A percentile compares a stretch with the other conserved stretches of the same genome.
Evolutionary conservation across 2,329 filamentous ascomycete species (phyloP).

Genomic region (Anthostomella pinea): DNA sequence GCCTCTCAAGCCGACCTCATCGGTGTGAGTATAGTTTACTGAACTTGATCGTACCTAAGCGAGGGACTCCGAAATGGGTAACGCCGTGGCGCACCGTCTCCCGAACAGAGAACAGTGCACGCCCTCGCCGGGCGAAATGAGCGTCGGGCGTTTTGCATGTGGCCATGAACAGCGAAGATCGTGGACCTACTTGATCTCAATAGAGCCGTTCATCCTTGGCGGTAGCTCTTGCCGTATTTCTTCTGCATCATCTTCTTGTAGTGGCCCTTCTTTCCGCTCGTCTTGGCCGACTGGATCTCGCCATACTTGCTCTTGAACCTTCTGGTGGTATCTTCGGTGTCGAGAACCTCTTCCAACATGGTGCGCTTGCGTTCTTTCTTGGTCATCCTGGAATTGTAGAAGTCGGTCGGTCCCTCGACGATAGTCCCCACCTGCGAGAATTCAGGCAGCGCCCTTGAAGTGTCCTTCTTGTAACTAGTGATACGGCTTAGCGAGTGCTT

Average conservation of each 20-base stretch:
- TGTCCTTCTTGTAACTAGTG: conserved; percentile 74
- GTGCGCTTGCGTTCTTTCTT: conserved; percentile 87
- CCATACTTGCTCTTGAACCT: conserved; percentile 87
- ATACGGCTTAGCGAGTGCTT: conserved; percentile 1
- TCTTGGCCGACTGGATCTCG: conserved; percentile 78
- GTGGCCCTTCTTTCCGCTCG: conserved; percentile 82
- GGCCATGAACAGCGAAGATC: conserved; percentile 1
- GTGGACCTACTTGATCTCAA: conserved; percentile 39
- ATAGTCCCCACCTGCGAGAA: conserved; percentile 89
- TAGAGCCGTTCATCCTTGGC: conserved; percentile 22
- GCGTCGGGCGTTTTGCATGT: background rate
- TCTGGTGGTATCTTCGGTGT: conserved; percentile 59
- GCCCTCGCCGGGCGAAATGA: background rate
- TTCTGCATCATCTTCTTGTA: conserved; percentile 72
- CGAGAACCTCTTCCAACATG: conserved; percentile 80
- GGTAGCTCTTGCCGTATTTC: conserved; percentile 28
- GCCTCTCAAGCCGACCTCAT: too few relatives aligned
- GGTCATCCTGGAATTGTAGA: conserved; percentile 73
- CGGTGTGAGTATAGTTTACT: too few relatives aligned
- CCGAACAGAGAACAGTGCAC: too few relatives aligned
- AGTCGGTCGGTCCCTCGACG: conserved; percentile 85
- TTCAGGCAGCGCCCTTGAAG: conserved; percentile 68
- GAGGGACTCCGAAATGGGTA: too few relatives aligned
- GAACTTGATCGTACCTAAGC: too few relatives aligned
- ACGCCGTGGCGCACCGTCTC: too few relatives aligned